A percentile compares a stretch with the other conserved stretches of the same genome.
These are phyloP conservation scores for Drosera spatulata DNA, from an alignment of 179 eudicot species.

Conservation along the genomic window DNA sequence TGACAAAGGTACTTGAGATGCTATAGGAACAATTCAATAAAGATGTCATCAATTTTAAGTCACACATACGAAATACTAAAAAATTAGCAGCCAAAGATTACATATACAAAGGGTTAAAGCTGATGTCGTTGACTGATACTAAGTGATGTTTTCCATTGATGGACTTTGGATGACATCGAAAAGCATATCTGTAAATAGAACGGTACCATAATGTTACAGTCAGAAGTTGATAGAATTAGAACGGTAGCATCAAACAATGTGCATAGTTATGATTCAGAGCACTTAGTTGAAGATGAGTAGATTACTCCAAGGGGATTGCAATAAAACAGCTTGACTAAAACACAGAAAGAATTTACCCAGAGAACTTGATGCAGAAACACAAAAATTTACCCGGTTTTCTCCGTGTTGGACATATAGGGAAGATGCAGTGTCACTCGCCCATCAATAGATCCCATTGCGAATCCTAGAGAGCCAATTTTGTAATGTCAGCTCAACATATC, in stretches of 20 bases:
- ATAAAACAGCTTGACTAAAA: not conserved
- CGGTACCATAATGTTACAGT: not conserved
- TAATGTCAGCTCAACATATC: not conserved
- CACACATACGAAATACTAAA: too few relatives aligned
- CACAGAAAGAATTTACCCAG: too few relatives aligned
- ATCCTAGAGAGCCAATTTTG: slow-evolving; percentile 28
- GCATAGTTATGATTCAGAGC: too few relatives aligned
- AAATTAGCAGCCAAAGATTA: not conserved
- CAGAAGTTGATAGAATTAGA: too few relatives aligned
- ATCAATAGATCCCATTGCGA: slow-evolving; percentile 75
- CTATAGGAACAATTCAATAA: slow-evolving; percentile 15
- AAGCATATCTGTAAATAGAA: slow-evolving; percentile 45
- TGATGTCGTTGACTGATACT: slow-evolving; percentile 68
- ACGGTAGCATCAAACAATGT: too few relatives aligned
- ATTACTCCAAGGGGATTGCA: too few relatives aligned
- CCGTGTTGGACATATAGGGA: slow-evolving; percentile 28
- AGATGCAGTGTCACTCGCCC: slow-evolving; percentile 66
- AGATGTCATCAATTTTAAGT: not conserved
- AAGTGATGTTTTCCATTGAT: slow-evolving; percentile 45
- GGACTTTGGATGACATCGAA: slow-evolving; percentile 63
- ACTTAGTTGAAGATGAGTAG: too few relatives aligned
- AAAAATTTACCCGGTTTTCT: slow-evolving; percentile 37
- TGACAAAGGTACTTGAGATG: slow-evolving; percentile 46
- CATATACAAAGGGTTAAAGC: slow-evolving; percentile 68
- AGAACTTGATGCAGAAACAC: too few relatives aligned